Evolutionary conservation across 768 basidiomycete species (phyloP).

Genomic region (Mycena vulgaris): DNA sequence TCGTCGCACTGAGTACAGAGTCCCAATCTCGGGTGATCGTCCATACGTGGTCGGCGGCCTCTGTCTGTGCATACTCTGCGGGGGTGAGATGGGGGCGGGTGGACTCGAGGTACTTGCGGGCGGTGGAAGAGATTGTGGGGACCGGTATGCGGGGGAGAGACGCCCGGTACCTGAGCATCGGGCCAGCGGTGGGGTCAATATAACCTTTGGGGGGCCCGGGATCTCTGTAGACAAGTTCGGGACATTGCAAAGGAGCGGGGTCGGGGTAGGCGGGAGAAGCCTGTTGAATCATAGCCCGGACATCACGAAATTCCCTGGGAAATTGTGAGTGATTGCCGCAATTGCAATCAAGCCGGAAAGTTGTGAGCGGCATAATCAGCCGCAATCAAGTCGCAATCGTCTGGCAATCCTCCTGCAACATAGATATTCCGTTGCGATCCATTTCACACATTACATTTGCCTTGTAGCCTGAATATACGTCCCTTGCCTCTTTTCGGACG

Average conservation of each 20-base stretch:
- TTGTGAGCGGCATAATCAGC: not conserved
- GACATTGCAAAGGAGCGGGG: slow-evolving; percentile 33
- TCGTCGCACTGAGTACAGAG: no score
- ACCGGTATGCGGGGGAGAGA: slow-evolving; percentile 87
- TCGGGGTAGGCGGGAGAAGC: slow-evolving; percentile 27
- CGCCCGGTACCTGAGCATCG: slow-evolving; percentile 83
- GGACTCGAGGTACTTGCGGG: slow-evolving; percentile 90
- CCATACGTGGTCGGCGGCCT: slow-evolving; percentile 72
- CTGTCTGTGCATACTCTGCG: slow-evolving; percentile 72
- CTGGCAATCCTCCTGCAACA: not conserved
- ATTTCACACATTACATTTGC: not conserved
- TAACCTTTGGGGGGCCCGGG: slow-evolving; percentile 64
- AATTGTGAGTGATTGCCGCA: slow-evolving; percentile 1
- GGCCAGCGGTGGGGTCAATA: slow-evolving; percentile 70
- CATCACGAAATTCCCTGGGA: slow-evolving; percentile 16
- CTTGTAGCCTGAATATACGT: not conserved
- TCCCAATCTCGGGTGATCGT: no score
- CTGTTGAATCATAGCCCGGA: no score
- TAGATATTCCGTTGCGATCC: not conserved
- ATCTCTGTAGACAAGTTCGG: slow-evolving; percentile 45
- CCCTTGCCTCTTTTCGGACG: no score
- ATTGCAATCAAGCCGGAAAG: not conserved
- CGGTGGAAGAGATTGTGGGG: slow-evolving; percentile 85
- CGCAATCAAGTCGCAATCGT: not conserved
- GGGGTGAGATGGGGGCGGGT: slow-evolving; percentile 83